Evolutionary conservation across 176 grass and related monocot species (phyloP), one percentile per base, ranked within the genome.

Genomic region (Zea luxurians): DNA sequence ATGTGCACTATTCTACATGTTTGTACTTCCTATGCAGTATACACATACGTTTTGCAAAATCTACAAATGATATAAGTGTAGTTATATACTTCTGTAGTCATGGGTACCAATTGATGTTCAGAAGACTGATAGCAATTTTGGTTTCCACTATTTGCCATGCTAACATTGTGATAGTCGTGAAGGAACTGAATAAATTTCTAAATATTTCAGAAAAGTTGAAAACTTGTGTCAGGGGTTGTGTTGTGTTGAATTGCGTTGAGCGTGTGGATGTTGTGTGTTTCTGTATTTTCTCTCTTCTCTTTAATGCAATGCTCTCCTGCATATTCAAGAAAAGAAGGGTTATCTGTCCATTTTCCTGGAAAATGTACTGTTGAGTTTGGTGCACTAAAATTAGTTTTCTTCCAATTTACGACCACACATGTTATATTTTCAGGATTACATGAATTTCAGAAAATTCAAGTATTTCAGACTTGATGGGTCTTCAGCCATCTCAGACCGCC

Each of bases 381-480:
- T 70, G 18, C 4, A 43, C 20, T 27, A 1, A 48, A 53, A 10
- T 16, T 15, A 78, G 5, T 66, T 34, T 9, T 11, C 37, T 66
- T 53, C 8, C 58, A 43, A 74, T 37, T 74, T 18, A 59, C 1
- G 37, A 50, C 6, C 59, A 7, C 45, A 53, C 76, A 0, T 81
- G 13, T 66, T 87, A 4, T 71, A 79, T 84, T 89, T 91, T 49
- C 86, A 99, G 96, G 96, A 99, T 70, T 99, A 99, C 61, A 99
- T 99, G 96, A 99, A 99, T 80, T 99, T 94, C 58, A 99, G 96
- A 78, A 99, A 99, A 88, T 99, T 93, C 35, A 99, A 95, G 79
- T 99, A 99, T 75, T 96, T 95, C 48, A 90, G 96, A 80, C 83
- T 99, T 70, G 96, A 99, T 71, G 96, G 96, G 74, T 96, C 92